Base-by-base conservation (phyloP, 2,329 filamentous ascomycete species). In the Coniella lustricola region DNA sequence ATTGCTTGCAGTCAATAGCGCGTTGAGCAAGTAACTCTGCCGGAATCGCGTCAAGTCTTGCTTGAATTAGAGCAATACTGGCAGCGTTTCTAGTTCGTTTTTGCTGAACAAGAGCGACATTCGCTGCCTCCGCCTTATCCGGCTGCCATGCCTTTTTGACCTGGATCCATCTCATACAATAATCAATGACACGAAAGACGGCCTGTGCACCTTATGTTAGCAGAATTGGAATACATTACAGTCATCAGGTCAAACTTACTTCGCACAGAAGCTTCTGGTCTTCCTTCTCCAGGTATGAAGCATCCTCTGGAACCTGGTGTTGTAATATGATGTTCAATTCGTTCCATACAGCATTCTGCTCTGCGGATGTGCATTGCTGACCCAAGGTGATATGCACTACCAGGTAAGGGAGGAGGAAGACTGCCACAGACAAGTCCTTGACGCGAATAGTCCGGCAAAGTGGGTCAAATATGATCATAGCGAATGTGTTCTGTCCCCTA, bases 1-100 rank as follows among this genome's bases (percentile, higher is more conserved):
- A 97, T 8, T 94, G 93, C 51, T 87, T 88, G 67, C 91, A 97
- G 60, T 96, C 87, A n/a, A 95, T 81, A 9, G 93, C 90, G 56
- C 91, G 81, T 55, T 82, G 79, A 7, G 93, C 90, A 17, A 81
- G 73, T 17, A 96, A 67, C 43, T 95, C 78, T 0, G 77, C 74
- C 48, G 94, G 87, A 3, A 97, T 86, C 9, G 76, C 68, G 47
- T 73, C 68, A 16, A 85, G 63, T 13, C 76, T 67, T 7, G 57
- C 72, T 64, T 71, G 74, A 49, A 76, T 77, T 58, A 63, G 73
- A 51, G 64, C 64, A 56, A 73, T 65, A 18, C 71, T 73, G 42
- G 73, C 71, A 16, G 78, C 74, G 44, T 78, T 29, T 29, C 10
- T 29, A 5, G 5, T 29, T 29, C 5, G 5, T 5, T 29, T 29